These are phyloP conservation scores for Aspergillus clavatus DNA, from an alignment of 2,329 filamentous ascomycete species.

Conservation along the genomic window DNA sequence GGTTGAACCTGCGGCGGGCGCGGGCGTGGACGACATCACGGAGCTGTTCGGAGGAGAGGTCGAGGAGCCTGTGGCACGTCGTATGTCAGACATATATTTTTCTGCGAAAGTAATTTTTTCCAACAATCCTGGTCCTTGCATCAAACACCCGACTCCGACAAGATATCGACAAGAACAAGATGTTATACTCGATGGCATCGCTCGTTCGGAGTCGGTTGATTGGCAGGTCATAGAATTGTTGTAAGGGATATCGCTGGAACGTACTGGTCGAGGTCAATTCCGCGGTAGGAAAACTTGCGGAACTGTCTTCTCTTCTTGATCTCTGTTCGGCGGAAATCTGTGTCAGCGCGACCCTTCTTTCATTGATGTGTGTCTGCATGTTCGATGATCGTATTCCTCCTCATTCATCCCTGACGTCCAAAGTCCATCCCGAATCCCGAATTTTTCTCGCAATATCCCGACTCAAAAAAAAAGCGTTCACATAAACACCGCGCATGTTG, in stretches of 20 bases:
- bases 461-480: constrained; percentile 7
- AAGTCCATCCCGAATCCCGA: constrained; percentile 16
- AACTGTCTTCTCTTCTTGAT: constrained; percentile 99
- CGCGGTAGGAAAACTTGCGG: constrained; percentile 99
- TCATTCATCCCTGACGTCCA: constrained; percentile 10
- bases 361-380: constrained; percentile 12
- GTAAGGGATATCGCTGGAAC: constrained; percentile 36
- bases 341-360: constrained; percentile 28
- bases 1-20: constrained; percentile 98
- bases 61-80: constrained; percentile 71
- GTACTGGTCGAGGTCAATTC: constrained; percentile 99
- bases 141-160: constrained; percentile 8
- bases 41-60: constrained; percentile 97
- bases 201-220: constrained; percentile 14
- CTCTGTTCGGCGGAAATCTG: constrained; percentile 53
- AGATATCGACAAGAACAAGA: constrained; percentile 1
- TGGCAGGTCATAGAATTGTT: constrained; percentile 2
- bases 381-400: constrained; percentile 4
- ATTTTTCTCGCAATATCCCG: constrained; percentile 4
- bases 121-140: constrained; percentile 2
- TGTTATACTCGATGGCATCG: constrained; percentile 7
- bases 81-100: constrained; percentile 28
- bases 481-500: constrained; percentile 1
- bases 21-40: constrained; percentile 99
- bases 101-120: constrained; percentile 16